A percentile compares a stretch with the other conserved stretches of the same genome.
Evolutionary conservation across 148 eudicot species (phyloP).

Genomic region (Vaccinium myrtillus): DNA sequence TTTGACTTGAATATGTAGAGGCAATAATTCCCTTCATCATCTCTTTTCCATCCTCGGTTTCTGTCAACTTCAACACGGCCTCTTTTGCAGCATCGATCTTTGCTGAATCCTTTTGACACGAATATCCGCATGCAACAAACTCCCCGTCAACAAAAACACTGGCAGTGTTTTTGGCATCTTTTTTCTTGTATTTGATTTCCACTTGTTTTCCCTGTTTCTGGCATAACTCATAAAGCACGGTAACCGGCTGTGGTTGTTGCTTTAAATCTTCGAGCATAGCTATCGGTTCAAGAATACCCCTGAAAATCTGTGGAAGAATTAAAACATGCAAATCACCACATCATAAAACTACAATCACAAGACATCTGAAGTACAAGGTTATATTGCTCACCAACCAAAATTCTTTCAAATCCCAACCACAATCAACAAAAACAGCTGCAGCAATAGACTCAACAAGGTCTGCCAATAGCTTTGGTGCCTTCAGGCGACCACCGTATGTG

Average conservation of each 20-base stretch:
- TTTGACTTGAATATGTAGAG: not conserved
- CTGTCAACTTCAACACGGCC: not conserved
- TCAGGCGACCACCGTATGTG: not conserved
- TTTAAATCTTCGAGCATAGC: not conserved
- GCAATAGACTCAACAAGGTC: not conserved
- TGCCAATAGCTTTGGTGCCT: not conserved
- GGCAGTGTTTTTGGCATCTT: not conserved
- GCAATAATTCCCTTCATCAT: slow-evolving; percentile 6
- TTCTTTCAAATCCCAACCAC: not conserved
- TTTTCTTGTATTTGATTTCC: not conserved
- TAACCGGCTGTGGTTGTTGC: not conserved
- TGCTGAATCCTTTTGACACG: not conserved
- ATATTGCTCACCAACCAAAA: not conserved
- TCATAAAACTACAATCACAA: not conserved
- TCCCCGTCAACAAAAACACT: not conserved
- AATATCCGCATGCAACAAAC: not conserved
- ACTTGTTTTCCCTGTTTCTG: not conserved
- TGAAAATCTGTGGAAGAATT: not conserved
- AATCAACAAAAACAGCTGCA: not conserved
- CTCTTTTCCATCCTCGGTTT: not conserved
- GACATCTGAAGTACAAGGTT: not conserved
- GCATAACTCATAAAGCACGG: not conserved
- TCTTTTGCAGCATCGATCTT: slow-evolving; percentile 6
- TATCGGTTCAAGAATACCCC: not conserved
- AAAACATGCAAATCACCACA: not conserved